These are phyloP conservation scores for Striga asiatica DNA, from an alignment of 257 asterid genomes.

Conservation along the genomic window DNA sequence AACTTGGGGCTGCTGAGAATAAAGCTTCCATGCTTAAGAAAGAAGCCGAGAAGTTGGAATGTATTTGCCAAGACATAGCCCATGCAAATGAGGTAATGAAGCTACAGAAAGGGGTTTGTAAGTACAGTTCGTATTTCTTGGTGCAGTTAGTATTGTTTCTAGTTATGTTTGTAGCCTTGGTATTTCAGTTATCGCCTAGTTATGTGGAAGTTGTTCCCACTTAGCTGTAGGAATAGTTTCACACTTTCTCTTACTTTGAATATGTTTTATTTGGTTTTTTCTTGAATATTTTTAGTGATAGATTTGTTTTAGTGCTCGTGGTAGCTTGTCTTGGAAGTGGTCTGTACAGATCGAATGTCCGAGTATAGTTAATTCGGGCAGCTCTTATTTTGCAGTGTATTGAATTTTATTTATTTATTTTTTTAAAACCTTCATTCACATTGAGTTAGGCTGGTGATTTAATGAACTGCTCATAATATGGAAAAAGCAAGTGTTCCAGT, in stretches of 20 bases:
- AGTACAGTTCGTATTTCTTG: conserved; percentile 40
- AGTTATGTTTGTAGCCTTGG: conserved; percentile 20
- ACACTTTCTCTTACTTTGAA: neutral
- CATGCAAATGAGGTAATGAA: conserved; percentile 29
- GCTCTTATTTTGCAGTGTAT: too few species aligned
- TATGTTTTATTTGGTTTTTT: too few species aligned
- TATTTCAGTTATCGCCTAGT: conserved; percentile 29
- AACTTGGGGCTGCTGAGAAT: conserved; percentile 34
- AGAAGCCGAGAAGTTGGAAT: conserved; percentile 35
- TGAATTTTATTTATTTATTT: too few species aligned
- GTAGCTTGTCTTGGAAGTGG: too few species aligned
- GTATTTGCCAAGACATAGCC: conserved; percentile 28
- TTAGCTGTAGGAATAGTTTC: conserved; percentile 16
- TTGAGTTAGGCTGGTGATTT: too few species aligned
- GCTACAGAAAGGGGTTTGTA: conserved; percentile 35
- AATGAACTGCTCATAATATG: too few species aligned
- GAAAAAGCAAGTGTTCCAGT: too few species aligned
- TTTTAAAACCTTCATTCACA: too few species aligned
- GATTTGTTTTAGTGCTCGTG: too few species aligned
- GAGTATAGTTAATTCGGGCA: too few species aligned
- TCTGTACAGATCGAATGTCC: too few species aligned
- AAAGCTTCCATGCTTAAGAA: conserved; percentile 42
- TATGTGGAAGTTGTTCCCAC: conserved; percentile 57
- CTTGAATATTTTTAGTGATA: too few species aligned
- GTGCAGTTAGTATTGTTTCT: conserved; percentile 43